Percentiles rank a stretch among this genome's conserved stretches.
Conservation (phyloP, 352 stramenopile species). For the Phytopythium chamaehyphon region DNA sequence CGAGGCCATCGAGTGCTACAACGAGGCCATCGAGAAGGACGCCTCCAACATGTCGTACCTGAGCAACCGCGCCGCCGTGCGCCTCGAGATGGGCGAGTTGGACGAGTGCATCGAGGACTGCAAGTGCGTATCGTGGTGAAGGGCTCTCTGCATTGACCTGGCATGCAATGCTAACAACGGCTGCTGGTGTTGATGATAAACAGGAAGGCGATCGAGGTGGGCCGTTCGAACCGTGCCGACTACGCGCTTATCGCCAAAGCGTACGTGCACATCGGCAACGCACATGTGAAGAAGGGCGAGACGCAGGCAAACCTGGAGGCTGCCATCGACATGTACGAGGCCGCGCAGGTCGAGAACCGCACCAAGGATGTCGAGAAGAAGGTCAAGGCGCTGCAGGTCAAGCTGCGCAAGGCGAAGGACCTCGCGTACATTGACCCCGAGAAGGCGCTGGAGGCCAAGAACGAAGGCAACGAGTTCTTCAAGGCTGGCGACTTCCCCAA, state of each 20-base stretch:
- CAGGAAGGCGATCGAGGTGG: slow-evolving; percentile 94
- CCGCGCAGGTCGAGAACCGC: slow-evolving; percentile 84
- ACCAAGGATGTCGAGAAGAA: slow-evolving; percentile 93
- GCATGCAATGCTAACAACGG: background rate
- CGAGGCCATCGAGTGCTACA: slow-evolving; percentile 92
- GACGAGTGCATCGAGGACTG: slow-evolving; percentile 94
- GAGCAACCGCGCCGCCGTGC: slow-evolving; percentile 97
- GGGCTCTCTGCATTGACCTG: slow-evolving; percentile 3
- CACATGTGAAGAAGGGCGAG: slow-evolving; percentile 94
- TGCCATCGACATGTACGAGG: slow-evolving; percentile 87
- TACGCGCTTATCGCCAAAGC: slow-evolving; percentile 97
- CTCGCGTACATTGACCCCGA: slow-evolving; percentile 96
- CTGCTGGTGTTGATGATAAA: slow-evolving; percentile 8
- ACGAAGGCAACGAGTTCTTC: slow-evolving; percentile 98
- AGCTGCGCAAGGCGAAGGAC: slow-evolving; percentile 94
- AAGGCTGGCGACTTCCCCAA: slow-evolving; percentile 93
- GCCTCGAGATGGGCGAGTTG: slow-evolving; percentile 95
- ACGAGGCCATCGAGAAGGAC: slow-evolving; percentile 95
- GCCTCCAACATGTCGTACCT: slow-evolving; percentile 96
- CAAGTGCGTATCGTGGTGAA: slow-evolving; percentile 42
- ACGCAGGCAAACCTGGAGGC: slow-evolving; percentile 80
- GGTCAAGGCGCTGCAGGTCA: slow-evolving; percentile 92
- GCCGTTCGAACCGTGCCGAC: slow-evolving; percentile 91
- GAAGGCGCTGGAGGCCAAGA: slow-evolving; percentile 97
- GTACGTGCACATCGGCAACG: slow-evolving; percentile 95